Conservation (phyloP, 1,284 basidiomycete genomes). For the Cutaneotrichosporon cyanovorans region DNA sequence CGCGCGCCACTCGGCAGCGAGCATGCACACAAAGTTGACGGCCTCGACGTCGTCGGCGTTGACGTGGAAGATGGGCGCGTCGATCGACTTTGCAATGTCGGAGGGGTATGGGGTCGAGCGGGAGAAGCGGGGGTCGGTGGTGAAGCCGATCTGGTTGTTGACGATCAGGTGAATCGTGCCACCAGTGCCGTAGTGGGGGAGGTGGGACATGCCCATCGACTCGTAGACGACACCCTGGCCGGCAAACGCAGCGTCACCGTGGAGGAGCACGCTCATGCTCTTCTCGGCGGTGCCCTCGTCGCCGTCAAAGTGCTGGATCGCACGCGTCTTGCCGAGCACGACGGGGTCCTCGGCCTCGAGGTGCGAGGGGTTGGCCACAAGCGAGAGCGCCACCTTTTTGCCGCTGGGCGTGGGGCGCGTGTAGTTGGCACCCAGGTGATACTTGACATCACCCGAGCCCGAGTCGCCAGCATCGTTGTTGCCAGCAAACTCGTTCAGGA, state of each 20-base stretch:
- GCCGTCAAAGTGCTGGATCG: slow-evolving; percentile 88
- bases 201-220: slow-evolving; percentile 96
- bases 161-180: slow-evolving; percentile 98
- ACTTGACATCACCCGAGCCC: slow-evolving; percentile 97
- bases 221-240: slow-evolving; percentile 99
- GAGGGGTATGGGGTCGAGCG: slow-evolving; percentile 99
- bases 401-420: slow-evolving; percentile 95
- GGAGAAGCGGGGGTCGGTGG: slow-evolving; percentile 94
- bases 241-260: slow-evolving; percentile 98
- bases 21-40: slow-evolving; percentile 94
- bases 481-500: slow-evolving; percentile 87
- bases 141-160: slow-evolving; percentile 99
- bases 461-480: slow-evolving; percentile 62
- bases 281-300: slow-evolving; percentile 69
- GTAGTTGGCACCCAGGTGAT: slow-evolving; percentile 98
- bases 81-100: slow-evolving; percentile 97
- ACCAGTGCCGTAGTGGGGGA: slow-evolving; percentile 92
- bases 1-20: slow-evolving; percentile 95
- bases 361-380: slow-evolving; percentile 98
- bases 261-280: slow-evolving; percentile 90
- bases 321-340: slow-evolving; percentile 94
- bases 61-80: slow-evolving; percentile 98
- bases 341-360: slow-evolving; percentile 81
- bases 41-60: slow-evolving; percentile 99
- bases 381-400: slow-evolving; percentile 93